These are phyloP conservation scores for Purshia tridentata DNA, from an alignment of 306 rosid species.

Conservation along the genomic window DNA sequence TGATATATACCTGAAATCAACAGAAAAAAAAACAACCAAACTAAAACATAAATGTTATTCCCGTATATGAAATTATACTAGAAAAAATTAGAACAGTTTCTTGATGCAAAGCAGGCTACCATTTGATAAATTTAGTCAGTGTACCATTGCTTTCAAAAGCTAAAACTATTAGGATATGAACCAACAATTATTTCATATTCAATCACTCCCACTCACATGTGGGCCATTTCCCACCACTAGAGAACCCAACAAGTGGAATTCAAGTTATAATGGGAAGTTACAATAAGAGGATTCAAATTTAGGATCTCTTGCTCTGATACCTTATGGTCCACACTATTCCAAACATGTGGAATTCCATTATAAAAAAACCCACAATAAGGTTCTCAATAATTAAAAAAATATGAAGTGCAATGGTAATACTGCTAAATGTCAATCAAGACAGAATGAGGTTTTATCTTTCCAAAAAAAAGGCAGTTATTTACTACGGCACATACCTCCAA, in stretches of 20 bases:
- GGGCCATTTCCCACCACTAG: not conserved
- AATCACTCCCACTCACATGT: conserved; percentile 5
- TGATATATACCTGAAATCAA: conserved; percentile 57
- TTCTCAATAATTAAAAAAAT: not conserved
- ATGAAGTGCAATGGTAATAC: not conserved
- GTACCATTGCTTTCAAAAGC: not conserved
- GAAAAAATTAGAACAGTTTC: not conserved
- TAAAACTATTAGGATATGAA: not conserved
- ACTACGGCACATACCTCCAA: conserved; percentile 56
- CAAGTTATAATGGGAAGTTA: not conserved
- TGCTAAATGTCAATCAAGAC: not conserved
- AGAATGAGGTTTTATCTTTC: not conserved
- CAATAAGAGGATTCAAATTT: not conserved
- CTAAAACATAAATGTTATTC: not conserved
- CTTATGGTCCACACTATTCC: not conserved
- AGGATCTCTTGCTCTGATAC: not conserved
- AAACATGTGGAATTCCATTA: too few relatives aligned
- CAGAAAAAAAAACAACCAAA: conserved; percentile 12
- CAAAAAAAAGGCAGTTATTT: not conserved
- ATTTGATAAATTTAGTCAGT: not conserved
- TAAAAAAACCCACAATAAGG: not conserved
- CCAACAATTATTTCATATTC: not conserved
- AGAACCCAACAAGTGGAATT: not conserved
- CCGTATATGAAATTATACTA: not conserved
- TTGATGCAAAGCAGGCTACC: not conserved